These are phyloP conservation scores for Apophysomyces trapeziformis DNA, from an alignment of 371 early-diverging fungal species.

Conservation along the genomic window DNA sequence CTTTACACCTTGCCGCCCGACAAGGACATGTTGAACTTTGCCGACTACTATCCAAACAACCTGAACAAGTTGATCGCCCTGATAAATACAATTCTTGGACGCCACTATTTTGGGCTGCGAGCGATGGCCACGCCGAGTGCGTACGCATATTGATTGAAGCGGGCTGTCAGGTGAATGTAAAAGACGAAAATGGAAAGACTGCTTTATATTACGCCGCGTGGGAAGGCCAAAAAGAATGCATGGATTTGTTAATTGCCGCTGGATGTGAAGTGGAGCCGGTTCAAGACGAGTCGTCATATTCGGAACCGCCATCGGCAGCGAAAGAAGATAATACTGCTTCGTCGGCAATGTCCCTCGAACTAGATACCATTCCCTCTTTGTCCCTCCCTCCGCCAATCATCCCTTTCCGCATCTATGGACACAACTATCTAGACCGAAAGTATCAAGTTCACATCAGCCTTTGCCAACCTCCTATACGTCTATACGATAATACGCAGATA, in stretches of 20 bases:
- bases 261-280: constrained; percentile 51
- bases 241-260: constrained; percentile 64
- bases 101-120: constrained; percentile 92
- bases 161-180: constrained; percentile 73
- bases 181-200: constrained; percentile 85
- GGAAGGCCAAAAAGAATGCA: constrained; percentile 89
- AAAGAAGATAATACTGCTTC: constrained; percentile 21
- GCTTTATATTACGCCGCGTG: constrained; percentile 93
- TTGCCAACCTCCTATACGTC: constrained; percentile 58
- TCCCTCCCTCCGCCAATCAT: constrained; percentile 96
- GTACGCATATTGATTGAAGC: constrained; percentile 82
- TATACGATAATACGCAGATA: constrained; percentile 71
- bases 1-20: constrained; percentile 87
- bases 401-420: constrained; percentile 95
- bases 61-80: constrained; percentile 70
- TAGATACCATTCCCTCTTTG: constrained; percentile 84
- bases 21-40: constrained; percentile 83
- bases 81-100: constrained; percentile 96
- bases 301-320: constrained; percentile 10
- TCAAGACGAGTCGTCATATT: constrained; percentile 9
- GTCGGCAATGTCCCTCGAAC: constrained; percentile 46
- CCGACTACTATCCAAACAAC: constrained; percentile 73
- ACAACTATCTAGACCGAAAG: constrained; percentile 90
- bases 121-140: constrained; percentile 88
- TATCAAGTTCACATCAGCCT: constrained; percentile 79